These are phyloP conservation scores for Moesziomyces antarcticus DNA, from an alignment of 1,284 basidiomycete genomes.

Conservation along the genomic window DNA sequence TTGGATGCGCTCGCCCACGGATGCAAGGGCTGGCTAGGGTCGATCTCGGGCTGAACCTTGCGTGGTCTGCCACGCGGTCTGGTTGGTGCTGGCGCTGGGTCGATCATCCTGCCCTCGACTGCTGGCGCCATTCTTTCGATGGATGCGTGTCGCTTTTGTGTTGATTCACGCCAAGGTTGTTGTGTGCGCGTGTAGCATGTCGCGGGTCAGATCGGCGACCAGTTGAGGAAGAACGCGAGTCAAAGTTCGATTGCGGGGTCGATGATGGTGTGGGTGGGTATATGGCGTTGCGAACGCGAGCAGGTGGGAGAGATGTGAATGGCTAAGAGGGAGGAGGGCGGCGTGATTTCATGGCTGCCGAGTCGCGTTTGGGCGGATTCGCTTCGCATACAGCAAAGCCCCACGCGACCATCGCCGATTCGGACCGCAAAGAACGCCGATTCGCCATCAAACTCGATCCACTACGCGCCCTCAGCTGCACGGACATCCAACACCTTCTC, in stretches of 20 bases:
- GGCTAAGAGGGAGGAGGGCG: not conserved
- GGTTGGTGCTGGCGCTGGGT: slow-evolving; percentile 4
- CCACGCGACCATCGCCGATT: not conserved
- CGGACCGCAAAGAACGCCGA: no score
- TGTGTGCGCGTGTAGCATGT: not conserved
- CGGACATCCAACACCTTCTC: not conserved
- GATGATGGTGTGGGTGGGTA: no score
- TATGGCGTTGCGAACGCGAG: no score
- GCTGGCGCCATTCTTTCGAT: slow-evolving; percentile 5
- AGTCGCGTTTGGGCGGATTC: not conserved
- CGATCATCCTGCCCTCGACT: slow-evolving; percentile 9
- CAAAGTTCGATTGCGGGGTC: no score
- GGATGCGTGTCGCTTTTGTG: slow-evolving; percentile 1
- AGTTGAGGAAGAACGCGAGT: no score
- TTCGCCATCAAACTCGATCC: no score
- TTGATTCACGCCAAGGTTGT: not conserved
- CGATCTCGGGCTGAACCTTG: slow-evolving; percentile 14
- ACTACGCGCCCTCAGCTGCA: not conserved
- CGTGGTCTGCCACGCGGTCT: slow-evolving; percentile 13
- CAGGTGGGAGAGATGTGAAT: not conserved
- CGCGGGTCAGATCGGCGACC: no score
- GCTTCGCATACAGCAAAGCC: no score
- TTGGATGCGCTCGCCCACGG: slow-evolving; percentile 22
- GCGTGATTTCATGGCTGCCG: not conserved
- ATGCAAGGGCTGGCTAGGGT: slow-evolving; percentile 22